Base-by-base conservation (phyloP, 305 asterid genomes). In the Petunia hybrid region DNA sequence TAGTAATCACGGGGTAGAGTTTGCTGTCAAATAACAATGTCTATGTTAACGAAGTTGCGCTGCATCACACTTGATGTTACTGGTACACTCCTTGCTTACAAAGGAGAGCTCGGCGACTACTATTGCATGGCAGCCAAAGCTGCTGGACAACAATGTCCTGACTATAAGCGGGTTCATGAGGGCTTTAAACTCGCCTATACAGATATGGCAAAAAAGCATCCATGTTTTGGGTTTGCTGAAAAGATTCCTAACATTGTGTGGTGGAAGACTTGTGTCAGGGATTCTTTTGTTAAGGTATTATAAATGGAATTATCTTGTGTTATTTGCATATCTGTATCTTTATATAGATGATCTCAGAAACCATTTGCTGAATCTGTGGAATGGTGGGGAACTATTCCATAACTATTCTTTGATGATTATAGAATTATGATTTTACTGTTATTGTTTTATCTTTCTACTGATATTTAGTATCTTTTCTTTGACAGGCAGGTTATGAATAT, bases 111-210 rank as follows among this genome's bases (percentile, higher is more conserved):
- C 60, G 99, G 99, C 16, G 99, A 96, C 89, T 96, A 96, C 88
- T 96, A 96, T 82, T 96, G 99, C 89, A 92, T 96, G 97, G 98
- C 99, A 78, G 99, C 99, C 83, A 96, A 96, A 85, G 87, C 99
- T 14, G 87, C 86, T 73, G 99, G 99, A 65, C 93, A 91, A 82
- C 98, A 93, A 51, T 96, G 99, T 71, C 99, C 99, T 8, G 98
- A 96, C 91, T 96, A 96, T 68, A 88, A 90, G 81, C 89, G 97
- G 62, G 88, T 93, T 40, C 99, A 96, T 6, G 97, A 96, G 81
- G 99, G 98, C 80, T 96, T 96, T 84, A 96, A 96, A 83, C 81
- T 89, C 5, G 97, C 98, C 61, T 96, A 96, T 81, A 90, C 97
- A n/a, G 98, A 94, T 55, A 89, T 96, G 99, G 97, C 97, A 1